phyloP scores from a whole-genome alignment of 306 rosid genomes.

The Castanea mollissima region DNA sequence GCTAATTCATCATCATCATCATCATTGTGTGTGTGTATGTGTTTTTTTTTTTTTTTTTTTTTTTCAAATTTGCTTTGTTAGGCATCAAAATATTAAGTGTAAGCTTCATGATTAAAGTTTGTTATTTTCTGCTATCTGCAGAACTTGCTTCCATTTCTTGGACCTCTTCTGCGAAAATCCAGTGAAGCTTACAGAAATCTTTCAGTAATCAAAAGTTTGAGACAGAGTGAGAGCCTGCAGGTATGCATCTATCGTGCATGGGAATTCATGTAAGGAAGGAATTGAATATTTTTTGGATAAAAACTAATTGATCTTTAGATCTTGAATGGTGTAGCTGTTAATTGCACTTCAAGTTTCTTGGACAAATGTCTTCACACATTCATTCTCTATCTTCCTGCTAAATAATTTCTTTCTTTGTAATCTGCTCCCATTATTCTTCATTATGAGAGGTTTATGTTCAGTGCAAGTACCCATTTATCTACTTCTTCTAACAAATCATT shows the following conservation, averaged over 20 bases:
- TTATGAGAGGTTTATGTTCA: neutral
- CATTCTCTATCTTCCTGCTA: neutral
- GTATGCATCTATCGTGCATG: conserved; percentile 40
- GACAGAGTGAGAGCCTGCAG: conserved; percentile 94
- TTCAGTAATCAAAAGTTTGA: conserved; percentile 86
- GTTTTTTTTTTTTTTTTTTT: neutral
- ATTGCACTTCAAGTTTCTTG: neutral
- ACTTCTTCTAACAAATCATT: neutral
- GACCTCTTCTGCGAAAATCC: conserved; percentile 90
- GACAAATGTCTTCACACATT: neutral
- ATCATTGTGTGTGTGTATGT: neutral
- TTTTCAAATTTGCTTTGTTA: conserved; percentile 9
- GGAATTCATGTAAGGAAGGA: neutral
- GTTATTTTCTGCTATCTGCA: conserved; percentile 40
- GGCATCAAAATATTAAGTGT: neutral
- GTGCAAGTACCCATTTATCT: neutral
- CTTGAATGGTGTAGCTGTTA: neutral
- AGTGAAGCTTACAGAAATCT: conserved; percentile 84
- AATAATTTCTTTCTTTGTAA: neutral
- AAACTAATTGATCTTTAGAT: neutral
- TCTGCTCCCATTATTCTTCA: neutral
- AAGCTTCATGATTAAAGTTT: conserved; percentile 8
- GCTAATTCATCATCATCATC: neutral
- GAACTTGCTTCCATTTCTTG: conserved; percentile 91
- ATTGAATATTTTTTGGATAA: neutral